Conservation (phyloP, 2,329 filamentous ascomycete genomes). For the Bipolaris bicolor region DNA sequence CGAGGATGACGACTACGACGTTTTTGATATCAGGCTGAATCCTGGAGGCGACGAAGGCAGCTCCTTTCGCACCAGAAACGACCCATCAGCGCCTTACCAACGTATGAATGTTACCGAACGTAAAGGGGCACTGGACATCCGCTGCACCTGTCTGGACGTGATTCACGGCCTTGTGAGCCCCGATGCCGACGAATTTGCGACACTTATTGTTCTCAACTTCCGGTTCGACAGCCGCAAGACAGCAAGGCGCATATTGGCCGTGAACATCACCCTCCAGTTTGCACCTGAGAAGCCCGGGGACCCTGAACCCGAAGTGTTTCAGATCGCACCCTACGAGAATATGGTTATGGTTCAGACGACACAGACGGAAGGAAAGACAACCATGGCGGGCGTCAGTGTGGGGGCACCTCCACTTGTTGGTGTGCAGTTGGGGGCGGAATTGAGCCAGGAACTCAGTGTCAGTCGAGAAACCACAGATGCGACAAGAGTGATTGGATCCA, state of each 20-base stretch:
- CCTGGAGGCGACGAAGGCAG: neutral
- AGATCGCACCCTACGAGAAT: neutral
- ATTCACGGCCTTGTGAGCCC: neutral
- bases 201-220: neutral
- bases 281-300: neutral
- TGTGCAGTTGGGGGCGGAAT: neutral
- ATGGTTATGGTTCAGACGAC: neutral
- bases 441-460: neutral
- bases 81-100: neutral
- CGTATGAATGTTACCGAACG: neutral
- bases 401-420: neutral
- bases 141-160: neutral
- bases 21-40: neutral
- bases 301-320: neutral
- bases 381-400: neutral
- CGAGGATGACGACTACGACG: neutral
- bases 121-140: neutral
- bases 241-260: neutral
- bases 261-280: neutral
- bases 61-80: neutral
- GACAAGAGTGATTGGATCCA: neutral
- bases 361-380: neutral
- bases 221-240: neutral
- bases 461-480: neutral
- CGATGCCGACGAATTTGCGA: neutral